A percentile compares a stretch with the other conserved stretches of the same genome.
Evolutionary conservation across 306 rosid species (phyloP).

Genomic region (Macrotyloma uniflorum): DNA sequence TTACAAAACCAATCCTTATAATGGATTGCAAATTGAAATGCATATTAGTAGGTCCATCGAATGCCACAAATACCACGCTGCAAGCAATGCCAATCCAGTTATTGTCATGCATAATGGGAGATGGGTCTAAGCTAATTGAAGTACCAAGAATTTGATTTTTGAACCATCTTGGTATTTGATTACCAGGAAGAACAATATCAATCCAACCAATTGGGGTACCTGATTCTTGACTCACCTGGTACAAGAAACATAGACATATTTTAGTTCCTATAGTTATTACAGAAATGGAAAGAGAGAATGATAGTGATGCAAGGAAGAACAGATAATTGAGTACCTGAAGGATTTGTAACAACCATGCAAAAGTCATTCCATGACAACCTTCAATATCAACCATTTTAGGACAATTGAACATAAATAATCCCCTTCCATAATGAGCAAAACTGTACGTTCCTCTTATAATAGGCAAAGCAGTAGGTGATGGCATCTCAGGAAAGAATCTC

Average conservation of each 20-base stretch:
- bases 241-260: neutral
- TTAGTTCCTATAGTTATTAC: no score
- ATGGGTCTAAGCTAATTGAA: neutral
- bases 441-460: no score
- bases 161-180: constrained; percentile 27
- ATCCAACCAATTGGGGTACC: neutral
- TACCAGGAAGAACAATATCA: neutral
- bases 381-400: neutral
- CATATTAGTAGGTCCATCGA: no score
- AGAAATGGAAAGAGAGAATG: neutral
- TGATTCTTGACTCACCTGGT: neutral
- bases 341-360: constrained; percentile 30
- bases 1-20: no score
- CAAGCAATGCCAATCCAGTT: neutral
- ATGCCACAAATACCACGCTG: no score
- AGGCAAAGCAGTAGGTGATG: neutral
- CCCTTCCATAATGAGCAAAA: neutral
- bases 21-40: no score
- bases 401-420: neutral
- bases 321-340: neutral
- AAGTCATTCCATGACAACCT: neutral
- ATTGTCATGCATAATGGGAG: neutral
- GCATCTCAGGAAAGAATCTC: constrained; percentile 2
- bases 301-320: no score
- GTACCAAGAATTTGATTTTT: neutral